Base-by-base conservation (phyloP, 2,329 filamentous ascomycete species). In the Madurella fahalii region DNA sequence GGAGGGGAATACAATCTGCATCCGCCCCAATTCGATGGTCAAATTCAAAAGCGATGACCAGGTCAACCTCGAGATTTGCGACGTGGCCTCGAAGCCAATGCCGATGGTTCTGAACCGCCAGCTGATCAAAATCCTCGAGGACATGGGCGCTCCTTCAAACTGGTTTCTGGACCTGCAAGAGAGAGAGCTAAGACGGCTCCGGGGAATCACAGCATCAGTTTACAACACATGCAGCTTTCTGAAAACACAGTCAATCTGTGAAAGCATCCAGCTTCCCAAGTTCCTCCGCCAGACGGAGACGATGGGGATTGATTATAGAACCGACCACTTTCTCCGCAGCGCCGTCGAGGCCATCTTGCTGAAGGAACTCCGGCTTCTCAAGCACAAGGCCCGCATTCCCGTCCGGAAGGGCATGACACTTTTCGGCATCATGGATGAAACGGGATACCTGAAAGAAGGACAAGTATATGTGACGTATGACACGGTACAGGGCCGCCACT, bases 351-450 rank as follows among this genome's bases (percentile, higher is more conserved):
- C 89, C 9, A 76, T 84, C 8, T 76, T 92, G 0, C 72, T 94
- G n/a, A 74, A 80, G 1, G 85, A 88, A 60, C 72, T 95, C 4
- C 81, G 89, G 3, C 76, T 87, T 30, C 72, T 95, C 39, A 95
- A 95, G 67, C 84, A 94, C 70, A 87, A 86, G 51, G 83, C 87
- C 0, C 82, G 89, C 1, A 94, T 95, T 34, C 85, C 82, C 0
- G 80, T 95, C 0, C 69, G 79, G 0, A 68, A 85, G 15, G 90
- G 88, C 0, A 79, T 85, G n/a, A 91, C 89, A 0, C 75, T 95
- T 0, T 91, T 90, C 61, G 90, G 90, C 0, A 77, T 95, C 48
- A 88, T 94, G 82, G 90, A 95, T 58, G 90, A 95, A 68, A 90
- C 87, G 0, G 82, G 81, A 0, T 80, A 78, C 37, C 74, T 95